phyloP scores from a whole-genome alignment of 2,329 filamentous ascomycete genomes.

The Monosporascus sp. region DNA sequence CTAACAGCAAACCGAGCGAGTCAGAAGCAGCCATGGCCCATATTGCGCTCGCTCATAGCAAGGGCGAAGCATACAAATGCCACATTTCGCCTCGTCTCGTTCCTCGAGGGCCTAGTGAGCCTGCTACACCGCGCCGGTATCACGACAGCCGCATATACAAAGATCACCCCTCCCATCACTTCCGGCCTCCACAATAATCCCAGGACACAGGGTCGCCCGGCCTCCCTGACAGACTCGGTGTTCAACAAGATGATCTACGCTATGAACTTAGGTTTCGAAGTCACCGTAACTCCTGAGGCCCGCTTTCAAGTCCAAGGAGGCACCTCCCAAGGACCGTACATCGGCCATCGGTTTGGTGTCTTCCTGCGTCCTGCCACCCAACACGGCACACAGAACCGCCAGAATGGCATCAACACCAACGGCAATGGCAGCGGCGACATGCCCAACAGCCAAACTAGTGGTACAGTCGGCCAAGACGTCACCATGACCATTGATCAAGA shows the following conservation, averaged over 20 bases:
- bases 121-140: constrained; percentile 43
- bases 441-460: not conserved
- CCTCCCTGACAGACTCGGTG: constrained; percentile 38
- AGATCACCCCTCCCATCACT: constrained; percentile 32
- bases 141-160: constrained; percentile 33
- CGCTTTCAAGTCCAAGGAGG: constrained; percentile 14
- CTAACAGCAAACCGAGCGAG: constrained; percentile 29
- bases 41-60: constrained; percentile 48
- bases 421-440: constrained; percentile 1
- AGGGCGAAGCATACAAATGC: constrained; percentile 39
- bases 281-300: constrained; percentile 39
- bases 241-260: constrained; percentile 37
- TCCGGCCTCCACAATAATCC: constrained; percentile 10
- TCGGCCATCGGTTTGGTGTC: constrained; percentile 14
- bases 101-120: constrained; percentile 38
- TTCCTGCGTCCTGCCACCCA: constrained; percentile 25
- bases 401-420: constrained; percentile 1
- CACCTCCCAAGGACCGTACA: constrained; percentile 9
- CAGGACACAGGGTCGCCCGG: constrained; percentile 22
- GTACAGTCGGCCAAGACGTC: too few species aligned
- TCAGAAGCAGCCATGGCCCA: constrained; percentile 38
- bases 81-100: constrained; percentile 32
- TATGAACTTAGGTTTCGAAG: constrained; percentile 35
- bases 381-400: not conserved
- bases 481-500: not conserved